phyloP scores from a whole-genome alignment of 495 filamentous ascomycete species.

The Penicillium bovifimosum region DNA sequence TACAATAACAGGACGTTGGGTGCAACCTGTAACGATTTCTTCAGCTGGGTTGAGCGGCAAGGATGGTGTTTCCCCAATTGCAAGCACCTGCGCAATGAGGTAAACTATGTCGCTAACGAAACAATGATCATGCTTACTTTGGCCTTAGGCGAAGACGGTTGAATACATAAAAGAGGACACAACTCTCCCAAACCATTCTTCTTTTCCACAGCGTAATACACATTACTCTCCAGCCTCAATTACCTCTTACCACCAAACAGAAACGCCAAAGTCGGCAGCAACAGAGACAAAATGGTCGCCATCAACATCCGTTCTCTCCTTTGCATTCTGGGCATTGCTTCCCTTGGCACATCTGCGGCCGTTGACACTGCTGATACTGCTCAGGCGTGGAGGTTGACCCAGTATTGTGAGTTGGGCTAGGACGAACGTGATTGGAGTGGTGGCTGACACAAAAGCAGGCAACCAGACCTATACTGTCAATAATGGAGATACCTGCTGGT shows the following conservation, averaged over 20 bases:
- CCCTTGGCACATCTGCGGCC: constrained; percentile 8
- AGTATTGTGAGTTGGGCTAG: constrained; percentile 13
- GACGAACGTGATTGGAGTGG: no score
- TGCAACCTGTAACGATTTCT: constrained; percentile 2
- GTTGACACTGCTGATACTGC: neutral
- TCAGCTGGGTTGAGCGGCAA: neutral
- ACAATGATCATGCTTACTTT: neutral
- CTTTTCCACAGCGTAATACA: neutral
- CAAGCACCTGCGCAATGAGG: neutral
- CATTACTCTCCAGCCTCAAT: neutral
- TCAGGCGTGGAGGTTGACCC: neutral
- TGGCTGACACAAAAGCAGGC: constrained; percentile 7
- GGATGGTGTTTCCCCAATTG: neutral
- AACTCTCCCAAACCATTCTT: neutral
- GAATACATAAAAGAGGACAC: neutral
- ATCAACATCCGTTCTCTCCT: constrained; percentile 2
- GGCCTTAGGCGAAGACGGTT: neutral
- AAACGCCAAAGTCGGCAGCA: neutral
- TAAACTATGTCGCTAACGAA: neutral
- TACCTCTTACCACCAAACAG: neutral
- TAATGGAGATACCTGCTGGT: constrained; percentile 26
- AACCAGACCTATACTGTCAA: constrained; percentile 14
- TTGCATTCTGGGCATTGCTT: constrained; percentile 12
- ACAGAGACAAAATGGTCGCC: constrained; percentile 11
- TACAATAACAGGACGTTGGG: neutral